Evolutionary conservation across 2,329 filamentous ascomycete species (phyloP), one percentile per base, ranked within the genome.

Genomic region (Calonectria pteridis): DNA sequence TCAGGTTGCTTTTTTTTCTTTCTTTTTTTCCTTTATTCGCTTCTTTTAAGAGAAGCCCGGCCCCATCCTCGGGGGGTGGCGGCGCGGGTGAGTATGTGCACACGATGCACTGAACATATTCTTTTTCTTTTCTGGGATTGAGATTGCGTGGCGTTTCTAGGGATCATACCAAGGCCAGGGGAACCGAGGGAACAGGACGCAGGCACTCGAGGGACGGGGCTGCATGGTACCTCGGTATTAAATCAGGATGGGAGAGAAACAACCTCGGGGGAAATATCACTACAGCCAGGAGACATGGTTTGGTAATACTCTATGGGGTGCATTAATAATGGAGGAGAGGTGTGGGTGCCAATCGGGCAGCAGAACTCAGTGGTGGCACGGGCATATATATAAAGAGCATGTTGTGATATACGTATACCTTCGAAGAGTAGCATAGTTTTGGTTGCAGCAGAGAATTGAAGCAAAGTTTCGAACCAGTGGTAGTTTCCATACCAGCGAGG

Each of bases 111-210:
- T 31, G 59, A 63, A 67, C 31, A 67, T 71, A 50, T 50, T 58
- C 7, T 55, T 58, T 64, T 69, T 50, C n/a, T 53, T 62, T 71
- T 69, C 29, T 28, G 69, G 72, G 58, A 72, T 72, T 74, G 43
- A 73, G 69, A 77, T 77, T 76, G 76, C 77, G 69, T 65, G 77
- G 77, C 77, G 77, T 78, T 78, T 74, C 67, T 71, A 46, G 64
- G 72, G 65, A 70, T 72, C 55, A 72, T 72, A 72, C 53, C 69
- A 49, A 69, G 40, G 51, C 58, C 59, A 58, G 49, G 50, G 58
- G 58, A 63, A 16, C 29, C 18, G 63, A 23, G 35, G 50, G 26
- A 43, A 62, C 40, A 46, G 51, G 58, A 55, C 23, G 31, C 16
- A 58, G 40, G 35, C 51, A 50, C 59, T 43, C 46, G 49, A 46